These are phyloP conservation scores for Melaleuca alternifolia DNA, from an alignment of 345 rosid species.

Conservation along the genomic window DNA sequence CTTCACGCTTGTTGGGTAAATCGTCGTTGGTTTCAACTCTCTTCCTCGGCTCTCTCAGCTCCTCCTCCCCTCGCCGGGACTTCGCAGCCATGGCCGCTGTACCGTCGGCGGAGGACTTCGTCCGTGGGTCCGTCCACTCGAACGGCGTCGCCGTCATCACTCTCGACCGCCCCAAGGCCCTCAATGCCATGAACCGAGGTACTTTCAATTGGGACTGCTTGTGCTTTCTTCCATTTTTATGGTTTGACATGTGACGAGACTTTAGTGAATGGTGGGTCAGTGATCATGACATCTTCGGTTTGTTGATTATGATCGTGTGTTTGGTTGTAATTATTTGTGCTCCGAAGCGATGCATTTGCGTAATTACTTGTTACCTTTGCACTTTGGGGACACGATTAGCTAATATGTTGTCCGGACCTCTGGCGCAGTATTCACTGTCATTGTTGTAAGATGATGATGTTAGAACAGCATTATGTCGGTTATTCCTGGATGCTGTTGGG, in stretches of 20 bases:
- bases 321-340: background rate
- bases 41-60: background rate
- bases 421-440: background rate
- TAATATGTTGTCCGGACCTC: background rate
- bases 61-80: background rate
- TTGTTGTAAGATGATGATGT: background rate
- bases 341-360: background rate
- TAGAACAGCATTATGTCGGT: background rate
- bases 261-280: background rate
- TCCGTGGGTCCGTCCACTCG: constrained; percentile 56
- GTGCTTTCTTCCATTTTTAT: background rate
- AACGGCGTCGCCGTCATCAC: constrained; percentile 94
- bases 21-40: constrained; percentile 1
- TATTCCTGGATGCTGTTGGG: background rate
- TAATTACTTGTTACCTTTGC: background rate
- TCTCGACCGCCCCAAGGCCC: constrained; percentile 88
- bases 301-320: background rate
- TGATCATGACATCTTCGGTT: background rate
- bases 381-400: background rate
- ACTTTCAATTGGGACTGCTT: background rate
- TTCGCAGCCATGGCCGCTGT: constrained; percentile 36
- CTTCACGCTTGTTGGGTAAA: constrained; percentile 3
- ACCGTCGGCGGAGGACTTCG: constrained; percentile 37
- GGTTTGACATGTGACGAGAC: background rate
- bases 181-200: constrained; percentile 97